phyloP scores from a whole-genome alignment of 2,329 filamentous ascomycete species.

The Truncatella angustata region DNA sequence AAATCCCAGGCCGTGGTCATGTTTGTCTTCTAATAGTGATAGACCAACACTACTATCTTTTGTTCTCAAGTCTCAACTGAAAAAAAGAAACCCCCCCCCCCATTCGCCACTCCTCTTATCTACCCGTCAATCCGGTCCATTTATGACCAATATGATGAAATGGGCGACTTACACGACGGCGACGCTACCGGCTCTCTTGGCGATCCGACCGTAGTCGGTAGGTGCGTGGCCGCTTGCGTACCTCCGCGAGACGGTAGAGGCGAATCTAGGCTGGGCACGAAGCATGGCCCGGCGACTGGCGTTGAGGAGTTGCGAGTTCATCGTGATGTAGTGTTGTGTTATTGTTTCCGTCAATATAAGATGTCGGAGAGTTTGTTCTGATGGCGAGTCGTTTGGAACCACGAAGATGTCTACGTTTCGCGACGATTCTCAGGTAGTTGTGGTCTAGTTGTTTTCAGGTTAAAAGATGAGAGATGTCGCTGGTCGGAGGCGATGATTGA shows the following conservation, averaged over 20 bases:
- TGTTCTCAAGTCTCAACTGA: too few species aligned
- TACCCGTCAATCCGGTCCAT: neutral
- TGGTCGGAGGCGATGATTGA: too few species aligned
- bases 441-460: too few species aligned
- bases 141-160: neutral
- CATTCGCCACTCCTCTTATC: too few species aligned
- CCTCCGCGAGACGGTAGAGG: neutral
- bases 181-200: neutral
- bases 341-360: neutral
- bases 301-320: constrained; percentile 1
- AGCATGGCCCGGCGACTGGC: constrained; percentile 1
- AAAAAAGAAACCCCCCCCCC: too few species aligned
- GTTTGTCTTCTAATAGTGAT: neutral
- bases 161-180: neutral
- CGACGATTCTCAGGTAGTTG: too few species aligned
- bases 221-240: neutral
- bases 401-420: too few species aligned
- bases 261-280: neutral
- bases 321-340: too few species aligned
- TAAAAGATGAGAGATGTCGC: too few species aligned
- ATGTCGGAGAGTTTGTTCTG: neutral
- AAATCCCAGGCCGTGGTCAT: neutral
- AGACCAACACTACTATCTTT: too few species aligned
- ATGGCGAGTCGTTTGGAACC: neutral
- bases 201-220: neutral